Percentiles rank a stretch among this genome's conserved stretches.
phyloP scores from a whole-genome alignment of 305 asterid genomes.

The Ajuga reptans region DNA sequence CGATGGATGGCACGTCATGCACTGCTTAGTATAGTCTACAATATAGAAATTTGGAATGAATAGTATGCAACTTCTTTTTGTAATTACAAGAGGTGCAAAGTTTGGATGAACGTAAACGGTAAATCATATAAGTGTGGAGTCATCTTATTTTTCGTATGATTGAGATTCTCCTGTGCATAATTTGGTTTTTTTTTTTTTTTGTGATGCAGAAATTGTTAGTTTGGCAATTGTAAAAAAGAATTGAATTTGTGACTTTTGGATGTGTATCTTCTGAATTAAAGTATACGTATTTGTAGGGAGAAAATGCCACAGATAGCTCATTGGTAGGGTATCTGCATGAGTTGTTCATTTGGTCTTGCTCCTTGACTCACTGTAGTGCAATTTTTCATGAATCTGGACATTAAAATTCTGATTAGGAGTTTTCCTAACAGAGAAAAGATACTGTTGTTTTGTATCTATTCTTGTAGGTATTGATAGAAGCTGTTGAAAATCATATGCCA shows the following conservation, averaged over 20 bases:
- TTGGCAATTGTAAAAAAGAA: neutral
- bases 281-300: neutral
- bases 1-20: too few relatives aligned
- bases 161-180: neutral
- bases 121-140: neutral
- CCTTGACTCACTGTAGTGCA: neutral
- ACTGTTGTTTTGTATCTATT: neutral
- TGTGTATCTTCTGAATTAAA: neutral
- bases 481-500: conserved; percentile 95
- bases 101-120: neutral
- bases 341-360: neutral
- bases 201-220: neutral
- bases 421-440: neutral
- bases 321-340: neutral
- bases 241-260: neutral
- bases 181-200: conserved; percentile 3
- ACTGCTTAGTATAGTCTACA: too few relatives aligned
- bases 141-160: neutral
- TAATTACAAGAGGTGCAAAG: neutral
- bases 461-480: conserved; percentile 82
- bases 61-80: neutral
- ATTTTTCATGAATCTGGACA: neutral
- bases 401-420: neutral
- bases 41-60: neutral
- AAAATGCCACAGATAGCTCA: neutral